These are phyloP conservation scores for Rhododendron molle DNA, from an alignment of 148 eudicot genomes.

Conservation along the genomic window DNA sequence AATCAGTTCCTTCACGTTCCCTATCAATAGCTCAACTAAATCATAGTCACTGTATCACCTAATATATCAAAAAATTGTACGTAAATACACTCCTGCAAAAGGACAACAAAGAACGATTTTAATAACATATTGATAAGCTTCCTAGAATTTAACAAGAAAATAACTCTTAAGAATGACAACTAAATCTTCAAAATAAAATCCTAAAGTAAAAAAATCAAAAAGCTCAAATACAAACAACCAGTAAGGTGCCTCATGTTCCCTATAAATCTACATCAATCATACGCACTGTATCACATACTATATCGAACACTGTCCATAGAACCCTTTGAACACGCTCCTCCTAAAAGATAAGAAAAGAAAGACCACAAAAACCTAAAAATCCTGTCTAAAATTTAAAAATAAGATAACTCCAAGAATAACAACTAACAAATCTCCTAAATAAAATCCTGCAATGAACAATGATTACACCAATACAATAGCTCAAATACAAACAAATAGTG, in stretches of 20 bases:
- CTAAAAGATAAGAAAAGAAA: background rate
- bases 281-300: background rate
- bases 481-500: background rate
- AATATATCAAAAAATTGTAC: too few relatives aligned
- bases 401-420: background rate
- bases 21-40: background rate
- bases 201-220: too few relatives aligned
- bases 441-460: background rate
- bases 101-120: background rate
- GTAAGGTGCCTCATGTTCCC: too few relatives aligned
- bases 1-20: background rate
- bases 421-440: background rate
- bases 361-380: background rate
- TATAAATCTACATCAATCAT: background rate
- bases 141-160: too few relatives aligned
- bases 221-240: too few relatives aligned
- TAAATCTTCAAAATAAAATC: background rate
- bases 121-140: background rate
- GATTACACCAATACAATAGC: background rate
- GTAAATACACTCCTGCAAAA: background rate
- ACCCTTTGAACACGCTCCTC: background rate
- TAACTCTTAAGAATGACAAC: background rate
- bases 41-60: background rate
- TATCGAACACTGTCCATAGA: background rate
- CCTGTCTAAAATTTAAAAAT: background rate